Evolutionary conservation across 1,284 basidiomycete species (phyloP), one percentile per base, ranked within the genome.

Genomic region (Amylostereum chailletii): DNA sequence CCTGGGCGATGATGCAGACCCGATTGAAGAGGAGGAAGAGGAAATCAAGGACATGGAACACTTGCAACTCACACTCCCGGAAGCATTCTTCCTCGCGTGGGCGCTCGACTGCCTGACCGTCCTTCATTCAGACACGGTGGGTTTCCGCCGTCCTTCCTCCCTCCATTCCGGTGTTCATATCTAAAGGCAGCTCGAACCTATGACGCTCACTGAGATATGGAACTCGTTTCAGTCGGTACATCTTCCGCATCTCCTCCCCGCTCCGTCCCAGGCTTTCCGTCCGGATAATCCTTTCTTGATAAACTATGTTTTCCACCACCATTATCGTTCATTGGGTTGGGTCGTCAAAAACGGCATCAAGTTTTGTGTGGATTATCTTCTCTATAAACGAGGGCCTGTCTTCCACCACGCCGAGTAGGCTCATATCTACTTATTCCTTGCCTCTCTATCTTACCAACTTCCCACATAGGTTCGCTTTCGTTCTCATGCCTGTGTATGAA

Each of bases 281-380:
- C 76, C 83, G 44, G 94, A 98, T 69, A 96, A 96, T 62, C 94
- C 94, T 0, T 94, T 97, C 68, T 70, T 99, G 34, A 73, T 99
- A 36, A 79, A 90, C 57, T 99, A 98, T 62, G 83, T 86, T 45
- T 83, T 82, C 5, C 97, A 95, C 62, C 95, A 99, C 64, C 93
- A 99, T 67, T 99, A 90, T 63, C 83, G 95, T 26, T 93, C 94
- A 2, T 76, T 99, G 3, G 96, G 96, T n/a, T 99, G 96, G 96
- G 90, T 97, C 11, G 86, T 97, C 53, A 93, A 94, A 65, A 83
- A 82, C 29, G 96, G 96, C 2, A 85, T 96, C 71, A 99, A 99
- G 68, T 99, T 99, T 67, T 97, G 94, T 62, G 88, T 88, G 40
- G 96, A 99, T 61, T 92, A 89, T 69, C 75, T 99, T 10, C 70